phyloP scores from a whole-genome alignment of 306 rosid genomes.

The Ochetophila trinervis region DNA sequence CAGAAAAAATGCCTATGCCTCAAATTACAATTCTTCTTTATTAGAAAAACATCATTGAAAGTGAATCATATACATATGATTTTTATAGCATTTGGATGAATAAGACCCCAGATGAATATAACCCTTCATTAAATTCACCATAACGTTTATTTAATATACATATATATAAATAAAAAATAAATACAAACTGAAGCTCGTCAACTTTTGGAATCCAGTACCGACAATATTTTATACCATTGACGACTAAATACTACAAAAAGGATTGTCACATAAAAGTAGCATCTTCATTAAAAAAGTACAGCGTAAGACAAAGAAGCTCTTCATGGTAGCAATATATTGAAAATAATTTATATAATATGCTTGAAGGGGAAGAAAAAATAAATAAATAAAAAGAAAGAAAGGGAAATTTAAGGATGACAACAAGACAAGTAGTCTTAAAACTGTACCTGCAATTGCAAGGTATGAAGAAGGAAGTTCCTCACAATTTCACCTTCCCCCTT shows the following conservation, averaged over 20 bases:
- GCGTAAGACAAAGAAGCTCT: not conserved
- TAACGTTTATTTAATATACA: not conserved
- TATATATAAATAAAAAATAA: too few species aligned
- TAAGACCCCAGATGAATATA: not conserved
- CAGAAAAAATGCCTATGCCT: not conserved
- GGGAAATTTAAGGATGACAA: not conserved
- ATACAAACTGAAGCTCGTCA: not conserved
- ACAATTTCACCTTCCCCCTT: conserved; percentile 80
- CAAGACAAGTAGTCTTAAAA: not conserved
- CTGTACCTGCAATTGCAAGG: conserved; percentile 88
- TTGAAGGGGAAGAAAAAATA: not conserved
- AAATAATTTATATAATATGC: not conserved
- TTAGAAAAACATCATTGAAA: too few species aligned
- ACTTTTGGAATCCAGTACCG: not conserved
- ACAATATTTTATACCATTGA: not conserved
- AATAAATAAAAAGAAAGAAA: not conserved
- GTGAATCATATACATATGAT: too few species aligned
- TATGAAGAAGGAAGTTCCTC: conserved; percentile 83
- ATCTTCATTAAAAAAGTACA: too few species aligned
- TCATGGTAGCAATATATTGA: not conserved
- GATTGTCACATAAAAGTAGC: too few species aligned
- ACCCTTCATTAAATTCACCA: not conserved
- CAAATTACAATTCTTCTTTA: not conserved
- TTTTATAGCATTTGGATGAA: not conserved
- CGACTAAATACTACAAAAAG: too few species aligned